Base-by-base conservation (phyloP, 768 basidiomycete genomes). In the Mycena epipterygia region DNA sequence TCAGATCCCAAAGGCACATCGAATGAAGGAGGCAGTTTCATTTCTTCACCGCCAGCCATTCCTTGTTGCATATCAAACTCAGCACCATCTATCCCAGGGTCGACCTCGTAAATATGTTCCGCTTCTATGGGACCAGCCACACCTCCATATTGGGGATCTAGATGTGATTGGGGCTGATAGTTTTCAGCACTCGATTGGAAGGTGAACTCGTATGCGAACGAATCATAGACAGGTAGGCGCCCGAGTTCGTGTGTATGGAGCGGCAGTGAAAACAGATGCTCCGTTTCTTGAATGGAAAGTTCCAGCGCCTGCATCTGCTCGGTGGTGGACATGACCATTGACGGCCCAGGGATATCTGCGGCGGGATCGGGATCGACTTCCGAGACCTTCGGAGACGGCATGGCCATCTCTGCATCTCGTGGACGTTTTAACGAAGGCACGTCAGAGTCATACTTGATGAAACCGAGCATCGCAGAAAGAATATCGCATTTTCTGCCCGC, bases 401-500 rank as follows among this genome's bases (percentile, higher is more conserved):
- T 2, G 3, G 14, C 48, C 14, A 35, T 42, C 25, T 42, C 48
- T 5, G n/a, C 19, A 16, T 59, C 57, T 17, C 58, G 41, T 8
- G 49, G 27, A 16, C 70, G 64, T 39, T 71, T 71, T 27, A 55
- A 9, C n/a, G 55, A 44, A 29, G 29, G 23, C n/a, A 23, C 32
- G 21, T 21, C 39, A 9, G 57, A 19, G 14, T 25, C 44, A 16
- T 39, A 27, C 13, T 41, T 41, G 19, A 64, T 65, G 8, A 67
- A 23, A 29, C 63, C 63, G 16, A 71, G 46, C 55, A 71, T 27
- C 5, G 70, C 65, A 37, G 51, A 61, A 39, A 71, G 56, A 37
- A 71, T 71, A 33, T 67, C 70, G 29, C 53, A 46, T 25, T 23
- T 48, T 27, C 70, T 39, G n/a, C 70, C 70, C 4, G 70, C 70